These are phyloP conservation scores for Globisporangium emineosum DNA, from an alignment of 352 stramenopile genomes.

Conservation along the genomic window DNA sequence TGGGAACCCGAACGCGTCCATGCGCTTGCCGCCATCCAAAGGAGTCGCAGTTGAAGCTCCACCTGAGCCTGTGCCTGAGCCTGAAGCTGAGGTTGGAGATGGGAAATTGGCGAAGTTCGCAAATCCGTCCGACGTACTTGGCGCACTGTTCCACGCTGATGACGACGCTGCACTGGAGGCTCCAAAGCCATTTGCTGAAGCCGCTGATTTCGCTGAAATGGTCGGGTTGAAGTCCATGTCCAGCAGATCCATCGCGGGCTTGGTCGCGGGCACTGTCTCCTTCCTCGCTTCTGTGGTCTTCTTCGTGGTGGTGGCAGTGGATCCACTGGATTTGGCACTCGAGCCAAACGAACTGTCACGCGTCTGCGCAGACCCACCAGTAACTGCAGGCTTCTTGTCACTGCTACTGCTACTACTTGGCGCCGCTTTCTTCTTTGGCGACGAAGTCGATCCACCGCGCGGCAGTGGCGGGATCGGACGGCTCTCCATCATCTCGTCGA, in stretches of 20 bases:
- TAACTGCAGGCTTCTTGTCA: conserved; percentile 3
- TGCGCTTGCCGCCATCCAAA: conserved; percentile 20
- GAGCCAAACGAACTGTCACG: conserved; percentile 5
- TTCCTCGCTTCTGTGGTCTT: conserved; percentile 64
- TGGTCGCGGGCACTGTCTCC: conserved; percentile 31
- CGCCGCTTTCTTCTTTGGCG: conserved; percentile 26
- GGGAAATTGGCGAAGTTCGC: conserved; percentile 67
- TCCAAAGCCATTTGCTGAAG: conserved; percentile 10
- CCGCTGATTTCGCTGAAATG: conserved; percentile 27
- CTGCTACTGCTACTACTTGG: background rate
- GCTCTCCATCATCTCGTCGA: conserved; percentile 56
- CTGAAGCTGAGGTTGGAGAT: conserved; percentile 23
- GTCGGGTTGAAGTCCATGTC: conserved; percentile 69
- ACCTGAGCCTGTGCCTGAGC: background rate
- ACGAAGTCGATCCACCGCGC: conserved; percentile 12
- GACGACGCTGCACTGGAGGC: background rate
- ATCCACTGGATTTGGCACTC: background rate
- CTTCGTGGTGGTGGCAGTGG: conserved; percentile 8
- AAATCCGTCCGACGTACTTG: conserved; percentile 34
- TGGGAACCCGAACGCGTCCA: conserved; percentile 57
- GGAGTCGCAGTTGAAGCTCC: background rate
- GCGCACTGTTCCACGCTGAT: conserved; percentile 9
- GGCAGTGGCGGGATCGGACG: conserved; percentile 37
- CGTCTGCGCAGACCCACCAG: background rate
- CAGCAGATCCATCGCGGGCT: conserved; percentile 44